Evolutionary conservation across 345 rosid species (phyloP).

Genomic region (Lepidium didymum): DNA sequence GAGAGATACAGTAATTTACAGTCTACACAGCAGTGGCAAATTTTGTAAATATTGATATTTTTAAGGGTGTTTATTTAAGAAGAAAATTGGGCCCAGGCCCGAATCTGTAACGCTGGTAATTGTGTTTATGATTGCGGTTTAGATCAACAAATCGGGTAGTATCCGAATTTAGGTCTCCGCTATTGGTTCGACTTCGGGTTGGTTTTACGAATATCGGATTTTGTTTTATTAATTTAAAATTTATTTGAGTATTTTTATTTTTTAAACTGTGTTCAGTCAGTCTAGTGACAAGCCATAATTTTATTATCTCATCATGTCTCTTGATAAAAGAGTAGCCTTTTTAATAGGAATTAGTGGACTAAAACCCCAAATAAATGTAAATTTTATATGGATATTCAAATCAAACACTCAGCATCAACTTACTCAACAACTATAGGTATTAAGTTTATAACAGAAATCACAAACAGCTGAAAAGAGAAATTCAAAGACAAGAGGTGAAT

Average conservation of each 20-base stretch:
- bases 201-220: too few species aligned
- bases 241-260: too few species aligned
- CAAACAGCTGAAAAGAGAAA: slow-evolving; percentile 6
- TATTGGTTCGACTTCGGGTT: too few species aligned
- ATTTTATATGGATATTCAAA: neutral
- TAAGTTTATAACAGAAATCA: neutral
- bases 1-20: slow-evolving; percentile 5
- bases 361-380: neutral
- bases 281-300: neutral
- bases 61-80: neutral
- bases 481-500: neutral
- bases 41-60: slow-evolving; percentile 11
- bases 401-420: neutral
- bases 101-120: neutral
- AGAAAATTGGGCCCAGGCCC: neutral
- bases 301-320: neutral
- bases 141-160: too few species aligned
- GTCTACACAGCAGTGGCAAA: slow-evolving; percentile 25
- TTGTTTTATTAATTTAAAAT: too few species aligned
- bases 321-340: neutral
- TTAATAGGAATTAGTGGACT: neutral
- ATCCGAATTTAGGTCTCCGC: too few species aligned
- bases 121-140: too few species aligned
- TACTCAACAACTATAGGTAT: neutral
- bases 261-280: too few species aligned